Conservation (phyloP, 805 yeast species). For the Suhomyces vadensis region DNA sequence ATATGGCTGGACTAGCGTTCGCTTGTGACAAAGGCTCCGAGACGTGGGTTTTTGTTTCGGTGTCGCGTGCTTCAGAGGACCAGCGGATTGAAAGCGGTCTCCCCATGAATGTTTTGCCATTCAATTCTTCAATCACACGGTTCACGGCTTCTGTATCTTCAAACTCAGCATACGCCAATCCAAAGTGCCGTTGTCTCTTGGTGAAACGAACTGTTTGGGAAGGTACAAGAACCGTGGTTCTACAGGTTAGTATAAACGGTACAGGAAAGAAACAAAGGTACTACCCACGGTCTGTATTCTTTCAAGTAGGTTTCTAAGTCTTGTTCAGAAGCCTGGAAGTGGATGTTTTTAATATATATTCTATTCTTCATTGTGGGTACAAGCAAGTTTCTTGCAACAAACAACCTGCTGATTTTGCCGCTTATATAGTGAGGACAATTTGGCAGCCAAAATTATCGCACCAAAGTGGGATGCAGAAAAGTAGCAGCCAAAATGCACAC, state of each 20-base stretch:
- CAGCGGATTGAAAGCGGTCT: too few species aligned
- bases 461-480: neutral
- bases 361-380: conserved; percentile 23
- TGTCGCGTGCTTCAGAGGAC: too few species aligned
- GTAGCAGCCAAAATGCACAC: neutral
- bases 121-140: conserved; percentile 25
- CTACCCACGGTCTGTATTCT: conserved; percentile 48
- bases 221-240: conserved; percentile 50
- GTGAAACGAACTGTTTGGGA: conserved; percentile 52
- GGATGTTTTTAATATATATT: conserved; percentile 56
- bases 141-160: conserved; percentile 29
- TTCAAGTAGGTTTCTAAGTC: conserved; percentile 49
- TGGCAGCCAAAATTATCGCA: neutral
- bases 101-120: conserved; percentile 31
- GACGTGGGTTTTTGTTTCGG: too few species aligned
- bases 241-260: conserved; percentile 10
- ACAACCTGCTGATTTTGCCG: conserved; percentile 8
- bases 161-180: conserved; percentile 50
- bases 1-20: too few species aligned
- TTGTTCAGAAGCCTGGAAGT: conserved; percentile 51
- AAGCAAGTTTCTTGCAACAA: conserved; percentile 12
- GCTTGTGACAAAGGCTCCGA: too few species aligned
- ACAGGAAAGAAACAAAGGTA: neutral
- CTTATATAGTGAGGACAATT: conserved; percentile 1
- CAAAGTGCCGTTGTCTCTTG: conserved; percentile 50